phyloP scores from a whole-genome alignment of 1,284 basidiomycete species.

The Cystobasidium pallidum region DNA sequence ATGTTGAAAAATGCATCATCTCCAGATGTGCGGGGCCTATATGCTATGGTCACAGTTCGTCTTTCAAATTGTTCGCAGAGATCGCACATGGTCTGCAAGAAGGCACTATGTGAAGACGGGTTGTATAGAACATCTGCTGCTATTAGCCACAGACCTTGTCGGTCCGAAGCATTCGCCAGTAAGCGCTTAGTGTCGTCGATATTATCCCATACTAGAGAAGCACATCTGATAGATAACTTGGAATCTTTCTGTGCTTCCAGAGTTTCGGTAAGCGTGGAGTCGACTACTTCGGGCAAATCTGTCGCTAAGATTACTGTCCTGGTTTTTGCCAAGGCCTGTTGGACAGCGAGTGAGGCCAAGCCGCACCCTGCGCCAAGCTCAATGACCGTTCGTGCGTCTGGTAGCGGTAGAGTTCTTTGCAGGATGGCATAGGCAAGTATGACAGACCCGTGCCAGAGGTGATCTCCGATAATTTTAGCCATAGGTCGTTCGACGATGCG shows the following conservation, averaged over 20 bases:
- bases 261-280: slow-evolving; percentile 45
- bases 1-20: slow-evolving; percentile 49
- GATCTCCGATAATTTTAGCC: slow-evolving; percentile 39
- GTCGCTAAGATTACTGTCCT: slow-evolving; percentile 42
- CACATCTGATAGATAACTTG: not conserved
- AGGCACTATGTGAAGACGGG: slow-evolving; percentile 45
- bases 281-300: slow-evolving; percentile 49
- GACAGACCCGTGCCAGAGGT: slow-evolving; percentile 52
- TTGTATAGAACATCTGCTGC: slow-evolving; percentile 53
- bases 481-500: slow-evolving; percentile 35
- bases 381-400: slow-evolving; percentile 32
- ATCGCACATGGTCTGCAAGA: slow-evolving; percentile 48
- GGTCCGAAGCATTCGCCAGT: not conserved
- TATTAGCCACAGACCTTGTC: slow-evolving; percentile 40
- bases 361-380: slow-evolving; percentile 53
- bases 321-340: not conserved
- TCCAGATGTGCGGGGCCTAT: slow-evolving; percentile 49
- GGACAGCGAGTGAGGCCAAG: slow-evolving; percentile 42
- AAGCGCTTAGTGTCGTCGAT: not conserved
- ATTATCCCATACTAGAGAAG: slow-evolving; percentile 45
- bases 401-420: slow-evolving; percentile 18
- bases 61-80: slow-evolving; percentile 26
- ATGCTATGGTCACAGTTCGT: slow-evolving; percentile 45
- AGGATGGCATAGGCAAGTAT: slow-evolving; percentile 46
- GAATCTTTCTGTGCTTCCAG: slow-evolving; percentile 20